A percentile compares a stretch with the other conserved stretches of the same genome.
phyloP scores from a whole-genome alignment of 169 alveolate genomes.

The Plasmodium fragile region DNA sequence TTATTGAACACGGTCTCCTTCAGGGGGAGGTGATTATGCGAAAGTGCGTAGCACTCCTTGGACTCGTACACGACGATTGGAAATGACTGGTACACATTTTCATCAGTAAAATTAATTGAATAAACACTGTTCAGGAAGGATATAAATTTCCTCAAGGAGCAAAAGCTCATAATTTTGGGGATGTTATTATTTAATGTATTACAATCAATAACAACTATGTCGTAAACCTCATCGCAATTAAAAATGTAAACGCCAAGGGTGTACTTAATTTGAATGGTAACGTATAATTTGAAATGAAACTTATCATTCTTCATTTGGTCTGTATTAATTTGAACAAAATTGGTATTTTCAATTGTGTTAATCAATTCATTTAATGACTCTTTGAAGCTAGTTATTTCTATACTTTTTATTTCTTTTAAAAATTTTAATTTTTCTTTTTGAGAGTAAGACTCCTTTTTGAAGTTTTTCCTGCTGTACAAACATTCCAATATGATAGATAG shows the following conservation, averaged over 20 bases:
- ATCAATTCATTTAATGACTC: constrained; percentile 63
- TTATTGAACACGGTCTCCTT: constrained; percentile 5
- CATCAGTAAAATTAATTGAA: constrained; percentile 32
- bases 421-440: constrained; percentile 36
- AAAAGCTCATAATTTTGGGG: constrained; percentile 64
- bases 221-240: constrained; percentile 66
- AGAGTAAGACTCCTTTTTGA: constrained; percentile 28
- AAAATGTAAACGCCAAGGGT: constrained; percentile 36
- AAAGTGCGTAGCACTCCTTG: constrained; percentile 45
- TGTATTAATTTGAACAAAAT: constrained; percentile 25
- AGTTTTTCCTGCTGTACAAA: constrained; percentile 33
- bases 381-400: constrained; percentile 58
- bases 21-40: constrained; percentile 37
- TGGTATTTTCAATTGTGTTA: constrained; percentile 47
- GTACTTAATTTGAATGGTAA: constrained; percentile 46
- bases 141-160: constrained; percentile 47
- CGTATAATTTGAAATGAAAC: constrained; percentile 53
- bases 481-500: constrained; percentile 51
- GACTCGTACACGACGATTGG: constrained; percentile 60
- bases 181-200: constrained; percentile 44
- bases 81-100: constrained; percentile 34
- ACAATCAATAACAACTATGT: constrained; percentile 62
- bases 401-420: constrained; percentile 70
- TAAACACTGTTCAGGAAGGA: constrained; percentile 40
- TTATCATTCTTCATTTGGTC: constrained; percentile 5